Conservation (phyloP, 306 rosid genomes). For the Gastrolobium bilobum region DNA sequence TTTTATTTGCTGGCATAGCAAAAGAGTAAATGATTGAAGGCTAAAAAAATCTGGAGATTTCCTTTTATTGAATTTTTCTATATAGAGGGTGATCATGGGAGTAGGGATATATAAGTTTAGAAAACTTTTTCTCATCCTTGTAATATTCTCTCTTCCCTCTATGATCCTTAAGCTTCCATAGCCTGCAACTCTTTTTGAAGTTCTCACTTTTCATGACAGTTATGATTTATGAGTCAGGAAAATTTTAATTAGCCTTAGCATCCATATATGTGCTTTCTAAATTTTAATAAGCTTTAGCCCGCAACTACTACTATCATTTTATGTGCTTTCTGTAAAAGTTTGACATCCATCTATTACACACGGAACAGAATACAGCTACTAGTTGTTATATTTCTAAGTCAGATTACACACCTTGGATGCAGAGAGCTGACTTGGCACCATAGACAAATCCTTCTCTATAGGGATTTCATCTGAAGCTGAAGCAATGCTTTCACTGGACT, state of each 20-base stretch:
- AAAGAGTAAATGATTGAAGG: constrained; percentile 37
- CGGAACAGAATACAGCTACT: constrained; percentile 12
- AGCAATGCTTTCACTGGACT: constrained; percentile 47
- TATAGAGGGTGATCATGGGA: constrained; percentile 4
- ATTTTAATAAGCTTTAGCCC: not conserved
- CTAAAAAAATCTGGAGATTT: constrained; percentile 27
- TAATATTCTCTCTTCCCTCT: not conserved
- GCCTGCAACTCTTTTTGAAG: not conserved
- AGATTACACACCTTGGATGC: constrained; percentile 60
- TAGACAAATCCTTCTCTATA: constrained; percentile 47
- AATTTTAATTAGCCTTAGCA: not conserved
- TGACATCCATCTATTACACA: constrained; percentile 15
- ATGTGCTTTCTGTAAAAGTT: constrained; percentile 17
- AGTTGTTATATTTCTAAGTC: constrained; percentile 17
- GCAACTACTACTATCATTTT: not conserved
- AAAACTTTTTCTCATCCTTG: not conserved
- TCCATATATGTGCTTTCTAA: too few species aligned
- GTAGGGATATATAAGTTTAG: not conserved
- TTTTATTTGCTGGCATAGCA: constrained; percentile 59
- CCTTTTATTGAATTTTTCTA: constrained; percentile 16
- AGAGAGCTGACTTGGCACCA: constrained; percentile 48
- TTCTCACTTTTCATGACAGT: not conserved
- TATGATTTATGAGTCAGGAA: not conserved
- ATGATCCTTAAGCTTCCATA: constrained; percentile 4
- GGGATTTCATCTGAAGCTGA: constrained; percentile 49